Evolutionary conservation across 2,329 filamentous ascomycete genomes (phyloP), one percentile per base, ranked within the genome.

Genomic region (Diaporthe nobilis): DNA sequence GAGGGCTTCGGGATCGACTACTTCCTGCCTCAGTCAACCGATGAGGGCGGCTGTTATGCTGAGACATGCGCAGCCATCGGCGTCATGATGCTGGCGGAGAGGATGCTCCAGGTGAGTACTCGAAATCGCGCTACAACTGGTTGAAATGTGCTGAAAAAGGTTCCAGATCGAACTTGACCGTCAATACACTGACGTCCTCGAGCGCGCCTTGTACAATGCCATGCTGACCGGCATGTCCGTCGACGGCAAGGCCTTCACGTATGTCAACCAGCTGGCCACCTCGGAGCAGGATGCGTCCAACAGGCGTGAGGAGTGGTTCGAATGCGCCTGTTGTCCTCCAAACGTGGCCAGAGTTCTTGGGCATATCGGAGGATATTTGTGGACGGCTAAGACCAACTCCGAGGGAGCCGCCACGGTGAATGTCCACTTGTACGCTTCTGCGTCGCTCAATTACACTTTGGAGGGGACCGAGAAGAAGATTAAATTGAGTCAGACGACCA

Each of bases 1-100:
- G 88, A 92, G 81, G 89, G 90, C 3, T 92, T 92, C 79, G 90
- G 90, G 0, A 84, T 87, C 44, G 86, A 90, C 75, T 91, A 91
- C 78, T 90, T 90, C 80, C 82, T 92, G 10, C 90, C 90, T 1
- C 89, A 91, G 47, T 85, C 87, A 1, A 88, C 88, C 0, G 90
- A 91, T 73, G 90, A 91, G 76, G 90, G 90, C 4, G 90, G 90
- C 1, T 92, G 90, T 78, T 92, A 92, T 79, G 86, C 89, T 1
- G 90, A 92, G 80, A 92, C 90, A 0, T 92, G 89, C 79, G 90
- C 90, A 0, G 86, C 86, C 0, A 91, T 92, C 76, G 90, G 88
- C 12, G 86, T 91, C 2, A 90, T 92, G 84, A 90, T 92, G 88
- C 82, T 91, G 0, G 89, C 89, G 0, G 88, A 92, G 77, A 82